These are phyloP conservation scores for Cladosporium oxysporum DNA, from an alignment of 2,329 filamentous ascomycete species.

Conservation along the genomic window DNA sequence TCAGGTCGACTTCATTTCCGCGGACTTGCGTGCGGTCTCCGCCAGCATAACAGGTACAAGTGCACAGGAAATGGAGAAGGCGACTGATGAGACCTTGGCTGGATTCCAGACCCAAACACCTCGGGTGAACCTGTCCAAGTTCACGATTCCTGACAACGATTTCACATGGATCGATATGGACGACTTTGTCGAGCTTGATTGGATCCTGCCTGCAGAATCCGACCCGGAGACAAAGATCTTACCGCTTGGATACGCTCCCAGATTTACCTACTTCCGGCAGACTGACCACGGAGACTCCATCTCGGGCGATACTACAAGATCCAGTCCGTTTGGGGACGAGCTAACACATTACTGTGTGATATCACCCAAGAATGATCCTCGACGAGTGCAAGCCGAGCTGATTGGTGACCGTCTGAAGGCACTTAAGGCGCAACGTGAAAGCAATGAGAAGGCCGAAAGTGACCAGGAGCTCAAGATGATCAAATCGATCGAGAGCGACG, in stretches of 20 bases:
- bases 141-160: constrained; percentile 94
- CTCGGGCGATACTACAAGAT: constrained; percentile 76
- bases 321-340: constrained; percentile 89
- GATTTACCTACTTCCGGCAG: constrained; percentile 95
- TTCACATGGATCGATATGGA: constrained; percentile 99
- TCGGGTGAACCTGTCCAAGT: constrained; percentile 71
- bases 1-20: constrained; percentile 86
- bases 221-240: constrained; percentile 94
- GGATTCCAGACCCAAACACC: constrained; percentile 55
- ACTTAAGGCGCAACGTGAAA: constrained; percentile 73
- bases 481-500: constrained; percentile 55
- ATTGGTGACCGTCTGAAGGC: constrained; percentile 79
- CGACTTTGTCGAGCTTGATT: constrained; percentile 96
- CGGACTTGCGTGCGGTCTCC: constrained; percentile 90
- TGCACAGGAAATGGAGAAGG: constrained; percentile 69
- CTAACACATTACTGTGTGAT: constrained; percentile 94
- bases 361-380: constrained; percentile 72
- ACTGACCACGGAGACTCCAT: constrained; percentile 86
- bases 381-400: constrained; percentile 81
- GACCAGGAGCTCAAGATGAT: constrained; percentile 70
- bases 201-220: constrained; percentile 85
- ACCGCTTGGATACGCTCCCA: constrained; percentile 87
- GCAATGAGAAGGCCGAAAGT: constrained; percentile 70
- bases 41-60: constrained; percentile 83
- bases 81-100: constrained; percentile 63